Evolutionary conservation across 345 rosid genomes (phyloP).

Genomic region (Linum lewisii): DNA sequence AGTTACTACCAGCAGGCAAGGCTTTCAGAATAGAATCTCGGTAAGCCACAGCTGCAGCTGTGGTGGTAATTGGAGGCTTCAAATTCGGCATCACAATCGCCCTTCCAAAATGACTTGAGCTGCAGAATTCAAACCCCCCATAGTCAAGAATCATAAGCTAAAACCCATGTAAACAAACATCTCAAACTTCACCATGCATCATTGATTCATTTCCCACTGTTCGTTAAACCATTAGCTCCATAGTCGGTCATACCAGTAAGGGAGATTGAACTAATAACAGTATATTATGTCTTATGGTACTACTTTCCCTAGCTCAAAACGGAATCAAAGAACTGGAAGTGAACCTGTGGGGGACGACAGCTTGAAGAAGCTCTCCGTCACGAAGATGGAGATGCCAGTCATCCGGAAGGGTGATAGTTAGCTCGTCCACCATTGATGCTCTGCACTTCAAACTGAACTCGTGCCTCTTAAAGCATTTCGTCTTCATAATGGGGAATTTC

Average conservation of each 20-base stretch:
- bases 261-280: no score
- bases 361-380: slow-evolving; percentile 56
- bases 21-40: slow-evolving; percentile 52
- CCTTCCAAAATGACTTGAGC: slow-evolving; percentile 66
- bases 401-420: slow-evolving; percentile 59
- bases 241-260: no score
- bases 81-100: slow-evolving; percentile 94
- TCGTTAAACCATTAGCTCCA: no score
- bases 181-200: no score
- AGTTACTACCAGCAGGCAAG: slow-evolving; percentile 42
- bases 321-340: no score
- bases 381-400: slow-evolving; percentile 95
- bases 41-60: slow-evolving; percentile 62
- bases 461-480: neutral
- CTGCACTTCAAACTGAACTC: slow-evolving; percentile 8
- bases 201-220: no score
- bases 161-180: no score
- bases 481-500: neutral
- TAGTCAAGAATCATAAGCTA: no score
- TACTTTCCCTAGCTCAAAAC: no score
- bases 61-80: slow-evolving; percentile 75
- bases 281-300: no score
- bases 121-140: slow-evolving; percentile 8
- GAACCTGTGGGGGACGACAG: slow-evolving; percentile 71
- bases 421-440: slow-evolving; percentile 42